Percentiles rank a stretch among this genome's conserved stretches.
Conservation (phyloP, 169 alveolate species). For the Eimeria nieschulzi region DNA sequence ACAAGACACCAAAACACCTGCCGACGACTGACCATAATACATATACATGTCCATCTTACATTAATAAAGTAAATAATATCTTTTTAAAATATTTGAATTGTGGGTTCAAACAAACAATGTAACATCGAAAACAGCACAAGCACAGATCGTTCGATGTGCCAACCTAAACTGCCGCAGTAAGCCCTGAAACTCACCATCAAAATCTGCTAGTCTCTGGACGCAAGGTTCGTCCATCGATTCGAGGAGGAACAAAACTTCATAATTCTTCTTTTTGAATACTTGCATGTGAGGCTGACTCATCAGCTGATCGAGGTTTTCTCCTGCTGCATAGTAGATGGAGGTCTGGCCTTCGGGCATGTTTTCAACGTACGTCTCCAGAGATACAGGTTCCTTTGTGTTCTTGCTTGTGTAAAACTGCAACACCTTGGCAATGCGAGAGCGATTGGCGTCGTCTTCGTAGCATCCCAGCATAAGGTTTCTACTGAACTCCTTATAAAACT, state of each 20-base stretch:
- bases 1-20: background rate
- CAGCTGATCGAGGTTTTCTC: slow-evolving; percentile 82
- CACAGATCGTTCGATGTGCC: too few species aligned
- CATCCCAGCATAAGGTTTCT: slow-evolving; percentile 95
- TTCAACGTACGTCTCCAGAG: slow-evolving; percentile 91
- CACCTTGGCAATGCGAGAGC: slow-evolving; percentile 93
- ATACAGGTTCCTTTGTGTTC: slow-evolving; percentile 83
- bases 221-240: slow-evolving; percentile 97
- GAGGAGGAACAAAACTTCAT: slow-evolving; percentile 94
- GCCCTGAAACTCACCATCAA: slow-evolving; percentile 67
- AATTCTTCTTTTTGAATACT: slow-evolving; percentile 90
- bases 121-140: too few species aligned
- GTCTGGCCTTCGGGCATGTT: slow-evolving; percentile 94
- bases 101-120: too few species aligned
- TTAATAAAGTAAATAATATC: too few species aligned
- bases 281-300: slow-evolving; percentile 93
- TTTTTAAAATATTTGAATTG: too few species aligned
- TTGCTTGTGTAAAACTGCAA: slow-evolving; percentile 91
- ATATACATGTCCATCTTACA: too few species aligned
- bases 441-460: slow-evolving; percentile 95
- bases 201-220: slow-evolving; percentile 79
- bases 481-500: slow-evolving; percentile 93
- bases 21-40: too few species aligned
- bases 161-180: too few species aligned
- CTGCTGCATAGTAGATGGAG: slow-evolving; percentile 91